Base-by-base conservation (phyloP, 2,329 filamentous ascomycete genomes). In the Cercospora citrullina region DNA sequence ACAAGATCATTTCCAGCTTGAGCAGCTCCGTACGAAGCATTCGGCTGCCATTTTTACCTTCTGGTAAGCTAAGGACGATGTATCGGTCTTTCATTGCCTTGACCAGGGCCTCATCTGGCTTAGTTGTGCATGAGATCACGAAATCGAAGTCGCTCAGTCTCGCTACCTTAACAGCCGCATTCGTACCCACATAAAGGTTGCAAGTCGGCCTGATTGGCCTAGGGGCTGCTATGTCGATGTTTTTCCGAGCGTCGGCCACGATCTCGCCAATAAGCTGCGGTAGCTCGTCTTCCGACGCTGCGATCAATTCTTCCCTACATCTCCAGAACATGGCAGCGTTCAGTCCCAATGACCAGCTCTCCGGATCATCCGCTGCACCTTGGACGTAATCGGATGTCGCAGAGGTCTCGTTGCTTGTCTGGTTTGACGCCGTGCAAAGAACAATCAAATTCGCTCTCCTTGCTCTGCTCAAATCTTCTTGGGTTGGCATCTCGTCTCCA, bases 301-400 rank as follows among this genome's bases (percentile, higher is more conserved):
- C 78, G 21, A 96, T 81, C 10, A 98, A 81, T 5, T 76, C 45
- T 0, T 86, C 81, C 51, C 81, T 82, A 73, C 97, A 84, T 2
- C 79, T 79, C 95, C 95, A 99, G 80, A 97, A 99, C 0, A 94
- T 71, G 0, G 82, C 78, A 0, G 94, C 88, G 0, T 91, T 95
- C 16, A 98, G 85, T 0, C 92, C 93, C 28, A 87, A 82, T 1
- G 93, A 90, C 95, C 95, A 99, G 73, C 92, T 92, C 82, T 99
- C 95, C 12, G 91, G 92, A 78, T 99, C 95, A 79, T 99, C 95
- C 2, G 91, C 95, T 0, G 94, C 94, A 61, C 95, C 95, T 80
- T 98, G 95, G 68, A 99, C 90, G 76, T 99, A 99, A 5, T 89
- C 89, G 3, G 86, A 87, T 75, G 90, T 89, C 30, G 87, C 68